Conservation (phyloP, 257 asterid genomes). For the Gynochthodes officinalis region DNA sequence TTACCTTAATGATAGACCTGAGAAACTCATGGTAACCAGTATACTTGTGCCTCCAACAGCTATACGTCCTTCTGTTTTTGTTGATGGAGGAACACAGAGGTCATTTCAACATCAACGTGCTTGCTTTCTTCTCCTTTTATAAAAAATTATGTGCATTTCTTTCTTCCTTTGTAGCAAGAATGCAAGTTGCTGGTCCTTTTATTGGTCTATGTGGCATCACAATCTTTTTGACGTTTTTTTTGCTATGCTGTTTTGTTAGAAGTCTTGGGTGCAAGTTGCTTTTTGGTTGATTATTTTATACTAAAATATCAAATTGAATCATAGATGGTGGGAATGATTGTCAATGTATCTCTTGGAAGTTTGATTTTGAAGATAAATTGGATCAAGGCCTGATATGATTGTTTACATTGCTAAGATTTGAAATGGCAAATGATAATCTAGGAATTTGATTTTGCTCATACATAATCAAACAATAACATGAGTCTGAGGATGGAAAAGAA, state of each 20-base stretch:
- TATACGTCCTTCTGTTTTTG: slow-evolving; percentile 93
- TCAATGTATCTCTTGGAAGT: not conserved
- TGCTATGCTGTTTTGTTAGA: not conserved
- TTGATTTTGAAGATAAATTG: not conserved
- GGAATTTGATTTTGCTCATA: too few relatives aligned
- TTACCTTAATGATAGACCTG: slow-evolving; percentile 78
- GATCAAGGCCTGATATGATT: not conserved
- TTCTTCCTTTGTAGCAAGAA: not conserved
- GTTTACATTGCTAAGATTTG: not conserved
- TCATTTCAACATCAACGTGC: slow-evolving; percentile 19
- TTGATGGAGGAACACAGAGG: slow-evolving; percentile 86
- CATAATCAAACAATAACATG: not conserved
- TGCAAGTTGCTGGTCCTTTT: not conserved
- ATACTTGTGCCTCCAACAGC: slow-evolving; percentile 85
- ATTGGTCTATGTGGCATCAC: not conserved
- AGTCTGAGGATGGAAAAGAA: not conserved
- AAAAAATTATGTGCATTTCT: not conserved
- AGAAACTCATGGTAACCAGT: slow-evolving; percentile 69
- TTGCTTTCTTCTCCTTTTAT: not conserved
- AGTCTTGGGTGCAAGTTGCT: not conserved
- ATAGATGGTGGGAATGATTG: not conserved
- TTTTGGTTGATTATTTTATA: not conserved
- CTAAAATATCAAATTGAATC: not conserved
- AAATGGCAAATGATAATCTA: too few relatives aligned
- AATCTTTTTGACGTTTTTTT: not conserved